Evolutionary conservation across 2,329 filamentous ascomycete species (phyloP), one percentile per base, ranked within the genome.

Genomic region (Fusarium beomiforme): DNA sequence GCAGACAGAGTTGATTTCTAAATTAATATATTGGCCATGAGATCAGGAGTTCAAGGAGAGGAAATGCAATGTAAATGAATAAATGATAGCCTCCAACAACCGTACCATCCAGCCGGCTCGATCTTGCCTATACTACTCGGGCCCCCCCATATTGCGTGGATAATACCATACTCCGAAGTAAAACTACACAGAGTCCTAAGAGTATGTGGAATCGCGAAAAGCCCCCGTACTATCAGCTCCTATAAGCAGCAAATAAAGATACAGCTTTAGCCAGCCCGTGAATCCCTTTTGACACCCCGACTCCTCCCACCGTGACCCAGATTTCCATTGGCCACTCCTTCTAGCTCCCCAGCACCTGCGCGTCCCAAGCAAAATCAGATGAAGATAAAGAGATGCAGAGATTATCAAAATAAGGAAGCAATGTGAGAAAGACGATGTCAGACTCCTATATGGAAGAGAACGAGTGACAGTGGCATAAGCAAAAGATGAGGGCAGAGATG

Each of bases 311-410:
- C 71, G 64, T 70, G 67, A 58, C 62, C 66, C 67, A 61, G 53
- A 56, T 37, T 62, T 59, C 60, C 55, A 36, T 70, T 64, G 39
- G 51, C 68, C 70, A 65, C 76, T 74, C 74, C 72, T 36, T 71
- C 75, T 72, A 60, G 74, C 74, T 74, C 76, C 76, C 70, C 72
- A 72, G 70, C 73, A 74, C 75, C 75, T 63, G 58, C 60, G 70
- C 70, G 64, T 76, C 71, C 72, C 64, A 75, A 74, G 68, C 57
- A 54, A 69, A 69, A 67, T 54, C 59, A 73, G 58, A 56, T 69
- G 50, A 73, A 67, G 49, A 23, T 49, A 58, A 67, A 66, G 37
- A 69, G 63, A 61, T 71, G 66, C 54, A 69, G 61, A 65, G 55
- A 71, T 57, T 64, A 60, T 50, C 53, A 57, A 71, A 47, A 57